Base-by-base conservation (phyloP, 768 basidiomycete species). In the Peribolospora baueri region DNA sequence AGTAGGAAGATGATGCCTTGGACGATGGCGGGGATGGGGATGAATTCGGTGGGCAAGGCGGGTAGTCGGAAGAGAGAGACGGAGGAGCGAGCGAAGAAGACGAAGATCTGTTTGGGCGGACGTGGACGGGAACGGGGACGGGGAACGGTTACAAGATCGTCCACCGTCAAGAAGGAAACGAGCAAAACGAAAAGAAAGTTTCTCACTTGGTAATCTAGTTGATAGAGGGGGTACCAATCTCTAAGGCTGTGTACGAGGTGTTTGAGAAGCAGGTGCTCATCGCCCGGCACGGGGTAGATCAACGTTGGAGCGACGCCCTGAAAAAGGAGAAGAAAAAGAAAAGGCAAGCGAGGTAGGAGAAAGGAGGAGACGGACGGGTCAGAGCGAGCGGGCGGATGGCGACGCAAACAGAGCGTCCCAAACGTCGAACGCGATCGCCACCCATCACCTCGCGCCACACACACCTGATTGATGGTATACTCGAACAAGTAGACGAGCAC, bases 61-160 rank as follows among this genome's bases (percentile, higher is more conserved):
- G 84, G 84, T 8, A 93, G 59, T 9, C 84, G 84, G 46, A 64
- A 57, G 58, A 90, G 67, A 5, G 86, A 83, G 56, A 90, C 81
- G 6, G 84, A 81, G 0, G 90, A 91, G 4, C 90, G 81, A 5
- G 90, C 91, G 57, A 95, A 65, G 70, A 95, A 93, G 49, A 93
- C 90, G 46, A 84, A 84, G 25, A 83, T 76, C 71, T 72, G 68
- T 57, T 67, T 65, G 65, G 56, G 11, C 39, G 47, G 37, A 53
- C 40, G 46, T 8, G 25, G 25, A 25, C 25, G 25, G 25, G 25
- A 25, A 25, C 25, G 25, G 25, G 25, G 25, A 25, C 25, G 39
- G 36, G 25, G 36, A 47, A 14, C 37, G 3, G 14, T 48, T n/a
- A 48, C 14, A 7, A 7, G 46, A 13, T 8, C 10, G 38, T 10